A percentile compares a stretch with the other conserved stretches of the same genome.
Conservation (phyloP, 2,329 filamentous ascomycete species). For the Gaeumannomyces sp. region DNA sequence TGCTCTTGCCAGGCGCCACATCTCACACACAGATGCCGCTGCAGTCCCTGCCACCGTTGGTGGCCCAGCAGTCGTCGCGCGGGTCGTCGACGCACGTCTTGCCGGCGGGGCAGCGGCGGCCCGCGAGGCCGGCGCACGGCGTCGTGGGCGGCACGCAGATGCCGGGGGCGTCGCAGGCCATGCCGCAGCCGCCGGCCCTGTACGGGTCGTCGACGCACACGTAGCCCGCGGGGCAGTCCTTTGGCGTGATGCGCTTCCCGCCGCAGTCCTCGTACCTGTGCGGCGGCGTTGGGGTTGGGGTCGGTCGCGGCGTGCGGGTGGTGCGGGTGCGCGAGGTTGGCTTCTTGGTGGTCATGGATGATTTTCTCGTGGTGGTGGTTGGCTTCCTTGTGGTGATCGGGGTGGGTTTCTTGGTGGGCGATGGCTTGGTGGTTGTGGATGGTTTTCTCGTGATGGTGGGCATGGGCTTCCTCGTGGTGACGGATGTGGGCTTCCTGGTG, state of each 20-base stretch:
- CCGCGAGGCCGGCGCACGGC: conserved; percentile 35
- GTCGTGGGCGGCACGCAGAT: conserved; percentile 20
- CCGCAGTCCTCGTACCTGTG: conserved; percentile 20
- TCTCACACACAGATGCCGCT: conserved; percentile 32
- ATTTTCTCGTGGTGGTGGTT: background rate
- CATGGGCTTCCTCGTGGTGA: background rate
- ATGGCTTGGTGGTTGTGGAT: conserved; percentile 10
- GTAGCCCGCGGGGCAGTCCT: conserved; percentile 15
- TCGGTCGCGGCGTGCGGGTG: background rate
- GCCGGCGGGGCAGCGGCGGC: conserved; percentile 24
- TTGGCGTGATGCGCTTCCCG: conserved; percentile 17
- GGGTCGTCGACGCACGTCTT: conserved; percentile 36
- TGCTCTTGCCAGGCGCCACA: too few relatives aligned
- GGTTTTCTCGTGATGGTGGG: conserved; percentile 3
- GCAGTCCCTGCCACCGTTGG: conserved; percentile 34
- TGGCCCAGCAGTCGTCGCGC: conserved; percentile 32
- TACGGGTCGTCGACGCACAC: conserved; percentile 22
- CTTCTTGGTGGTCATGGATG: background rate
- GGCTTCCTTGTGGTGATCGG: conserved; percentile 13
- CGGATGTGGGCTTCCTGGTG: background rate
- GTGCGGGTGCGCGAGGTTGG: background rate
- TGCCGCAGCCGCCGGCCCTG: conserved; percentile 7
- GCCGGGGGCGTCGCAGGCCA: conserved; percentile 20
- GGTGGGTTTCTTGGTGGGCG: conserved; percentile 9
- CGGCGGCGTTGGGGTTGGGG: conserved; percentile 1